These are phyloP conservation scores for Saussurea involucrata DNA, from an alignment of 129 eudicot genomes.

Conservation along the genomic window DNA sequence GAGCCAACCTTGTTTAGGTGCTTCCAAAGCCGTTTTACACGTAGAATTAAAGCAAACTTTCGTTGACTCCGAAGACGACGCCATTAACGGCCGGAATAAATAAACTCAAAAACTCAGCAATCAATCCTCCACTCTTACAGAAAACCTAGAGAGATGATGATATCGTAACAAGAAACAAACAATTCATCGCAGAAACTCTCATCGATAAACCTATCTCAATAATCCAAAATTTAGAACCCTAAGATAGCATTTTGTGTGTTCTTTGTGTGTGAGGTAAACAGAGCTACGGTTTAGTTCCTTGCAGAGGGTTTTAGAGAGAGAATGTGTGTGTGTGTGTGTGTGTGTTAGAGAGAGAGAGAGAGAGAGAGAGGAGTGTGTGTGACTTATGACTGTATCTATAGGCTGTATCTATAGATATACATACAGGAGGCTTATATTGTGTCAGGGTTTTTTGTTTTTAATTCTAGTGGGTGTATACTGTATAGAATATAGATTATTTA, in stretches of 20 bases:
- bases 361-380: slow-evolving; percentile 12
- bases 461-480: slow-evolving; percentile 20
- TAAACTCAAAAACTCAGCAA: slow-evolving; percentile 1
- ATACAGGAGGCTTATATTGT: slow-evolving; percentile 19
- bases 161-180: background rate
- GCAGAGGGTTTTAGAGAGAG: slow-evolving; percentile 20
- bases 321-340: background rate
- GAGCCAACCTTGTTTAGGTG: slow-evolving; percentile 63
- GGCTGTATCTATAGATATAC: slow-evolving; percentile 17
- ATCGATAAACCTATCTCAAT: background rate
- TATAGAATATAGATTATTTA: background rate
- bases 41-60: slow-evolving; percentile 60
- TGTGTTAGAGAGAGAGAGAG: background rate
- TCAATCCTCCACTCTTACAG: slow-evolving; percentile 3
- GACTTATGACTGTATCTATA: background rate
- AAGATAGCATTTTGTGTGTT: slow-evolving; percentile 20
- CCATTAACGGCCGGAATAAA: slow-evolving; percentile 21
- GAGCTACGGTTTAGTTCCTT: slow-evolving; percentile 17
- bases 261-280: slow-evolving; percentile 8
- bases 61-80: slow-evolving; percentile 39
- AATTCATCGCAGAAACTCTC: slow-evolving; percentile 3
- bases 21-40: slow-evolving; percentile 42
- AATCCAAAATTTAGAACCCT: slow-evolving; percentile 20
- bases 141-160: slow-evolving; percentile 22
- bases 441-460: slow-evolving; percentile 31